Evolutionary conservation across 2,329 filamentous ascomycete genomes (phyloP).

Genomic region (Colletotrichum sp.): DNA sequence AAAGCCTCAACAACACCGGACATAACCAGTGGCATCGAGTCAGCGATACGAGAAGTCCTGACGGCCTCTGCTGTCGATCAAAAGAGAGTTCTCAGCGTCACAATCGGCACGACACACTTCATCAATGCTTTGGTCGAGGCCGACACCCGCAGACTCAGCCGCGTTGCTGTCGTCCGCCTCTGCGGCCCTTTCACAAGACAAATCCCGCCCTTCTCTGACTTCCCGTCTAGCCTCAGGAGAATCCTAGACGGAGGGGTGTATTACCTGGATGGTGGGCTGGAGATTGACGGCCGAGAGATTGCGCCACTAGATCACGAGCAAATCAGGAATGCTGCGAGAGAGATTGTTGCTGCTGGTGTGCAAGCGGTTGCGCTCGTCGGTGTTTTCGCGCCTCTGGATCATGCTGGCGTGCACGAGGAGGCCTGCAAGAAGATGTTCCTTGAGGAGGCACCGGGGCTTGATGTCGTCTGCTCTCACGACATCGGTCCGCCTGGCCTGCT

Average conservation of each 20-base stretch:
- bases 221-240: constrained; percentile 41
- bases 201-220: constrained; percentile 51
- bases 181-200: constrained; percentile 49
- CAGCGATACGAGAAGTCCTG: constrained; percentile 49
- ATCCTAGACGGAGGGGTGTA: constrained; percentile 46
- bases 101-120: constrained; percentile 56
- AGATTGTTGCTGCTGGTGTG: constrained; percentile 40
- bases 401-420: constrained; percentile 47
- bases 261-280: constrained; percentile 50
- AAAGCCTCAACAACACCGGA: constrained; percentile 56
- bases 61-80: constrained; percentile 39
- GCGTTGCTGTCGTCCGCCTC: constrained; percentile 50
- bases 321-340: constrained; percentile 35
- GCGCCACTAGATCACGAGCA: constrained; percentile 39
- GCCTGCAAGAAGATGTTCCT: constrained; percentile 40
- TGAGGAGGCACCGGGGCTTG: constrained; percentile 35
- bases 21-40: constrained; percentile 53
- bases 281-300: constrained; percentile 54
- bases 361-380: constrained; percentile 46
- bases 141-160: constrained; percentile 44
- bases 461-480: constrained; percentile 46
- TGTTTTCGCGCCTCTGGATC: constrained; percentile 51
- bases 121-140: constrained; percentile 54
- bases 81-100: constrained; percentile 47
- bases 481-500: constrained; percentile 49